Percentiles rank a stretch among this genome's conserved stretches.
phyloP scores from a whole-genome alignment of 345 rosid species.

The Cardiospermum halicacabum region DNA sequence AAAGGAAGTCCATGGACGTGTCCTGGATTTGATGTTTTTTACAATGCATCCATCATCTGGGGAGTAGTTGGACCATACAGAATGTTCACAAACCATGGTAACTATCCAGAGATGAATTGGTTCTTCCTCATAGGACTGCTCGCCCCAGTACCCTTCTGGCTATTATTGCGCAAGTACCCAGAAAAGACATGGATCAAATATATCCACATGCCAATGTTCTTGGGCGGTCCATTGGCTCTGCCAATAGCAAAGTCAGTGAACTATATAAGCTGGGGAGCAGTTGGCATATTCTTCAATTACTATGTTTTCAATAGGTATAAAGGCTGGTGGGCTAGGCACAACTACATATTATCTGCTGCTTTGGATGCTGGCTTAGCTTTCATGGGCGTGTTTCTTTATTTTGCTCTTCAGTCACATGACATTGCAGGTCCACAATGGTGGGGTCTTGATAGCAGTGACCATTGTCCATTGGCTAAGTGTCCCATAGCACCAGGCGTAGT shows the following conservation, averaged over 20 bases:
- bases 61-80: constrained; percentile 44
- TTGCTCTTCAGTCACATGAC: constrained; percentile 48
- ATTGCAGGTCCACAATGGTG: constrained; percentile 67
- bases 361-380: constrained; percentile 78
- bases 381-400: constrained; percentile 56
- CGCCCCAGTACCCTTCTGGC: constrained; percentile 38
- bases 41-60: constrained; percentile 59
- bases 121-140: constrained; percentile 48
- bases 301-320: constrained; percentile 51
- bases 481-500: constrained; percentile 48
- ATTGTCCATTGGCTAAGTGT: constrained; percentile 47
- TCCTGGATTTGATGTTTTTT: constrained; percentile 38
- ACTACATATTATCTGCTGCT: constrained; percentile 66
- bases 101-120: constrained; percentile 41
- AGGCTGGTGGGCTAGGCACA: constrained; percentile 72
- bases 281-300: constrained; percentile 64
- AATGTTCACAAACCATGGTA: constrained; percentile 41
- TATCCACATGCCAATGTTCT: constrained; percentile 58
- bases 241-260: constrained; percentile 65
- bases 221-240: constrained; percentile 39
- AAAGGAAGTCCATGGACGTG: constrained; percentile 53
- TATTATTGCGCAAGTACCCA: constrained; percentile 24
- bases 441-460: constrained; percentile 54
- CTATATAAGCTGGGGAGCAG: constrained; percentile 47
- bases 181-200: constrained; percentile 34